Evolutionary conservation across 306 rosid species (phyloP), one percentile per base, ranked within the genome.

Genomic region (Lathyrus sativus): DNA sequence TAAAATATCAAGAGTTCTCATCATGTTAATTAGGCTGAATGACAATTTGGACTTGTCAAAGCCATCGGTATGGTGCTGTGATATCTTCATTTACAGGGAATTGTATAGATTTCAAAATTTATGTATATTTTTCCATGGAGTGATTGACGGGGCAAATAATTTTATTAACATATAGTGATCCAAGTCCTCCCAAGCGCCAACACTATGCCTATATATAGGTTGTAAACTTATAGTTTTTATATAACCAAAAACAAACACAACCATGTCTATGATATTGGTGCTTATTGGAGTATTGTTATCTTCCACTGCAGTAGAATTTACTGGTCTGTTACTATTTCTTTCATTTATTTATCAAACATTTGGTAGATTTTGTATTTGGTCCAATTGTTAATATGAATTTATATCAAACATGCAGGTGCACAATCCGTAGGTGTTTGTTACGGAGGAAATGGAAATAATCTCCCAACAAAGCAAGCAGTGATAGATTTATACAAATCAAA

Each of bases 371-470:
- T 3, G 42, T 31, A 57, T 29, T 33, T 60, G n/a, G 46, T 19
- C 24, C 7, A 38, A 39, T 53, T 42, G 9, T 59, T 37, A 37
- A 60, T 38, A 60, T 37, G 8, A 15, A 37, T 18, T 5, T 38
- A 18, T 3, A 61, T 59, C 7, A 26, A 41, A 14, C 33, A 70
- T 70, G 75, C 78, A 86, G 95, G 68, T 46, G 91, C 77, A 58
- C 75, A 85, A 74, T 70, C 95, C 0, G 37, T 72, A 2, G 87
- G 95, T 11, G 87, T 86, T 0, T 88, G 91, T 15, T 80, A 86
- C 7, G 95, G 95, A 7, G 42, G 17, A 61, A 55, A 67, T 4
- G 85, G 86, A 35, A 2, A 79, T 76, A 50, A 82, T 59, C 74
- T 88, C 35, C 91, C 89, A 31, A 7, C 64, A 11, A 69, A 58